Percentiles rank a stretch among this genome's conserved stretches.
Evolutionary conservation across 2,329 filamentous ascomycete genomes (phyloP).

Genomic region (Aspergillus quadricinctus): DNA sequence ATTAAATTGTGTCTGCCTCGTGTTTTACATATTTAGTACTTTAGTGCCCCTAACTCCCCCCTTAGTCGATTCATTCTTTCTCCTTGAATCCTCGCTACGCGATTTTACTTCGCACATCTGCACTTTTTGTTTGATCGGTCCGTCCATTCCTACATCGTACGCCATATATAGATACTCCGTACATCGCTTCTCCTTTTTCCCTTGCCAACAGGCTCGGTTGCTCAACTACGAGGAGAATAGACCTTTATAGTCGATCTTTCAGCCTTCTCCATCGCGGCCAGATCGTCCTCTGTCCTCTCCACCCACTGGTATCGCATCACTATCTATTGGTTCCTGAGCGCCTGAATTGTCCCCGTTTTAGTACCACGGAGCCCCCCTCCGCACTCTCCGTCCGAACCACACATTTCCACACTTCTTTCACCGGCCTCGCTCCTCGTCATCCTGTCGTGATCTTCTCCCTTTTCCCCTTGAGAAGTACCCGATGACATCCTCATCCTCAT

Average conservation of each 20-base stretch:
- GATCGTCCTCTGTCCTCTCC: background rate
- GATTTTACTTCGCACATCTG: background rate
- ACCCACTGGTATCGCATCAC: background rate
- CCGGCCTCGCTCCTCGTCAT: background rate
- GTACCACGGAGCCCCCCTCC: background rate
- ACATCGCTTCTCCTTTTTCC: slow-evolving; percentile 11
- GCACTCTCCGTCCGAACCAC: slow-evolving; percentile 1
- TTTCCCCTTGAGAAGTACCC: background rate
- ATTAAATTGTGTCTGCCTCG: background rate
- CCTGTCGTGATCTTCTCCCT: background rate
- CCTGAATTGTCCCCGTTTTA: background rate
- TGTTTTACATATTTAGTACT: background rate
- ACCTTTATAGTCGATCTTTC: background rate
- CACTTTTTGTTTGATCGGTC: background rate
- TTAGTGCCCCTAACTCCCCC: background rate
- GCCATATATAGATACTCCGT: background rate
- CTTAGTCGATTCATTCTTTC: background rate
- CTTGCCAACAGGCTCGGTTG: slow-evolving; percentile 5
- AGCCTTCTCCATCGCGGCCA: background rate
- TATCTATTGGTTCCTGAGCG: background rate
- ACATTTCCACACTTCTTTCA: background rate
- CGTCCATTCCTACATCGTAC: background rate
- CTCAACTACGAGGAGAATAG: background rate
- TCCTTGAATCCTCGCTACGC: background rate
- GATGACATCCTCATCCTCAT: background rate